Base-by-base conservation (phyloP, 768 basidiomycete species). In the Tulasnella sp. region DNA sequence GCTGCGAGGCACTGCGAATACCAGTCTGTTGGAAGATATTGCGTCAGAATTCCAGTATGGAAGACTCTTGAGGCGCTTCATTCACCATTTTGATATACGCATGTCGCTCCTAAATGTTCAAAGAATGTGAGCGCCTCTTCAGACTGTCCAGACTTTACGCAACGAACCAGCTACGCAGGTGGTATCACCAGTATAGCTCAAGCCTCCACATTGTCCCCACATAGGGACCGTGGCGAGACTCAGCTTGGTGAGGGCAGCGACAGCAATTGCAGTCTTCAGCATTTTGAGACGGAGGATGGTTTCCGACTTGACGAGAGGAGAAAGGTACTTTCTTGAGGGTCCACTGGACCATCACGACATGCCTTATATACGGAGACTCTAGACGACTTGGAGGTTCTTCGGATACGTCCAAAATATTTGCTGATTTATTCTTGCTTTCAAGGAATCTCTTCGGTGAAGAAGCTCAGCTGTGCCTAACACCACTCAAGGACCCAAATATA, bases 71-170 rank as follows among this genome's bases (percentile, higher is more conserved):
- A 22, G 5, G 2, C 3, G 14, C 11, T 52, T 52, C 9, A 52
- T 22, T 52, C n/a, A 52, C 47, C 47, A 52, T 52, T 52, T 52
- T 52, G 47, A 34, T 34, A 42, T 12, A 39, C 37, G 63, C 34
- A 35, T 17, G 37, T 39, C 2, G 34, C 63, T 64, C 63, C 37
- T 39, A 32, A n/a, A 12, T 8, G 26, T 64, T 35, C 7, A n/a
- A 2, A 19, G n/a, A 39, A 64, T 29, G 14, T 14, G 4, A 2
- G 8, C 19, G 14, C 8, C 19, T 2, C 2, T 3, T 12, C 63
- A 5, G 26, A 40, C 16, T 16, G 12, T 4, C 52, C 86, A 39
- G 40, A 7, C 40, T 16, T 40, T 16, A 19, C 11, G 22, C 44
- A 7, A 47, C 44, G 17, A 19, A 47, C 44, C 44, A 37, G 67